These are phyloP conservation scores for Euphrasia arctica DNA, from an alignment of 305 asterid species.

Conservation along the genomic window DNA sequence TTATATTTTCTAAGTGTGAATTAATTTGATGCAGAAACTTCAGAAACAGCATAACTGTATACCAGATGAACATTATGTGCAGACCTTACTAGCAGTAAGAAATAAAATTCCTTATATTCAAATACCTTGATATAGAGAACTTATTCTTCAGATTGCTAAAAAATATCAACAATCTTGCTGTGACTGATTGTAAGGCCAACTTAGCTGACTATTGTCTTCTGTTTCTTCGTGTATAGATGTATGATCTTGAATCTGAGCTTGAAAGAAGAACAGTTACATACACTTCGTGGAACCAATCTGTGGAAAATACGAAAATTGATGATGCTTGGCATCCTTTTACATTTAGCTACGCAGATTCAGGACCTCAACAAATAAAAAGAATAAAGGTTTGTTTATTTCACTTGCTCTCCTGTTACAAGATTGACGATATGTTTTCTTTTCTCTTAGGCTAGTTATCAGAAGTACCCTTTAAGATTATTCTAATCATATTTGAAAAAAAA, in stretches of 20 bases:
- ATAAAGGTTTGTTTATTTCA: slow-evolving; percentile 53
- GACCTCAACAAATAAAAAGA: slow-evolving; percentile 58
- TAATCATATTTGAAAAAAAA: neutral
- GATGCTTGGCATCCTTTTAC: slow-evolving; percentile 90
- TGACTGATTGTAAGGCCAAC: slow-evolving; percentile 17
- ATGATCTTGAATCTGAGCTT: slow-evolving; percentile 71
- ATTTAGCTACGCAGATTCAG: slow-evolving; percentile 61
- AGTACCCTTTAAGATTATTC: neutral
- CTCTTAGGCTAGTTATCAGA: neutral
- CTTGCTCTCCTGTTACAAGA: slow-evolving; percentile 18
- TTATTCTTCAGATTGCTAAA: slow-evolving; percentile 12
- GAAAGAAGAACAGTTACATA: slow-evolving; percentile 91
- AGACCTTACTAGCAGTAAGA: slow-evolving; percentile 83
- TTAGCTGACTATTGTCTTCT: slow-evolving; percentile 5
- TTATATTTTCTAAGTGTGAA: slow-evolving; percentile 16
- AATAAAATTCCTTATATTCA: slow-evolving; percentile 17
- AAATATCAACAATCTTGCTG: slow-evolving; percentile 7
- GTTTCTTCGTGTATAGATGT: slow-evolving; percentile 46
- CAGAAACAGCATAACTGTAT: slow-evolving; percentile 95
- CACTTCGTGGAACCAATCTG: slow-evolving; percentile 78
- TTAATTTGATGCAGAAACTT: slow-evolving; percentile 65
- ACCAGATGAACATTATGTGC: slow-evolving; percentile 98
- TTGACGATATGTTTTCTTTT: slow-evolving; percentile 15
- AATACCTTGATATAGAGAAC: neutral
- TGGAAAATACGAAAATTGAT: slow-evolving; percentile 39